Percentiles rank a stretch among this genome's conserved stretches.
phyloP scores from a whole-genome alignment of 2,329 filamentous ascomycete genomes.

The Fusarium succisae region DNA sequence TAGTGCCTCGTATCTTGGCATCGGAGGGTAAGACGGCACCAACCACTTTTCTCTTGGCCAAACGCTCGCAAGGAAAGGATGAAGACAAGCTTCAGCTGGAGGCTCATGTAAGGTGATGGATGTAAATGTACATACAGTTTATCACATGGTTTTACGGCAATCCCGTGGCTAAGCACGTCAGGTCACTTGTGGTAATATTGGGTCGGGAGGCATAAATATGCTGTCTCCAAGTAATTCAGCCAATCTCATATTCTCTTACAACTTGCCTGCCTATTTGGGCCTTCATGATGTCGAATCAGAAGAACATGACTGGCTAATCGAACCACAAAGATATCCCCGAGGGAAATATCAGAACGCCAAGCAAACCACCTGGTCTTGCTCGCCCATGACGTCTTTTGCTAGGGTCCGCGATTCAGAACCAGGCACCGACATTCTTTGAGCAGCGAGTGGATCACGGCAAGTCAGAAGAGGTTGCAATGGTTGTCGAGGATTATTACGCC shows the following conservation, averaged over 20 bases:
- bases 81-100: conserved; percentile 4
- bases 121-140: not conserved
- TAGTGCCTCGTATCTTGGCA: conserved; percentile 10
- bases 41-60: conserved; percentile 3
- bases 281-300: not conserved
- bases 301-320: not conserved
- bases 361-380: not conserved
- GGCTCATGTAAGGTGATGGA: not conserved
- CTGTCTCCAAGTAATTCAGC: not conserved
- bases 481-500: conserved; percentile 3
- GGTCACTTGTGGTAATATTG: not conserved
- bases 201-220: too few species aligned
- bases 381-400: conserved; percentile 3
- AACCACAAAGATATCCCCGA: not conserved
- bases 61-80: not conserved
- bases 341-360: conserved; percentile 6
- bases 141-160: conserved; percentile 12
- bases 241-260: too few species aligned
- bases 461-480: not conserved
- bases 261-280: not conserved
- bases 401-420: not conserved
- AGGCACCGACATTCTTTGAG: conserved; percentile 21
- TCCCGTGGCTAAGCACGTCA: conserved; percentile 2
- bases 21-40: conserved; percentile 21
- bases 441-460: not conserved